Conservation (phyloP, 225 moss, liverwort and hornwort species). For the Physcomitrellopsis africana region DNA sequence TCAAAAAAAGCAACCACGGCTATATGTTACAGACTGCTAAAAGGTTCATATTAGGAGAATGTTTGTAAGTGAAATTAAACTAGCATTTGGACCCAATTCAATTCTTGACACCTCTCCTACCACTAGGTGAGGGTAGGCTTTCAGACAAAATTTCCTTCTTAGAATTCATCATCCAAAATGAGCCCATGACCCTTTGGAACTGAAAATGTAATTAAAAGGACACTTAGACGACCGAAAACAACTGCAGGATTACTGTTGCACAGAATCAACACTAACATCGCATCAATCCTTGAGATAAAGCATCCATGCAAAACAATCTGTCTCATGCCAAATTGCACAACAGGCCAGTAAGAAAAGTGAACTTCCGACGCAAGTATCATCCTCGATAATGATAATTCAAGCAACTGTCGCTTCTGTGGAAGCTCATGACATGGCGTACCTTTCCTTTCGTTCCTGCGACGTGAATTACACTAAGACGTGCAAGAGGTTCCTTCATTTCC, state of each 20-base stretch:
- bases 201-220: not conserved
- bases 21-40: too few relatives aligned
- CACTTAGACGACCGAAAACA: not conserved
- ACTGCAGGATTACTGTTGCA: not conserved
- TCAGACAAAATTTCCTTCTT: not conserved
- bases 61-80: too few relatives aligned
- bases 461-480: constrained; percentile 81
- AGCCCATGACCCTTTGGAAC: not conserved
- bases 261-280: too few relatives aligned
- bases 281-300: too few relatives aligned
- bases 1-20: not conserved
- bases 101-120: too few relatives aligned
- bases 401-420: not conserved
- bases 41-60: too few relatives aligned
- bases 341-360: not conserved
- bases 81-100: too few relatives aligned
- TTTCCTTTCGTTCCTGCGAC: constrained; percentile 99
- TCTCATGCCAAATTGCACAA: too few relatives aligned
- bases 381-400: not conserved
- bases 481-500: constrained; percentile 72
- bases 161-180: not conserved
- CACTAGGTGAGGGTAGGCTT: too few relatives aligned
- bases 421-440: constrained; percentile 44
- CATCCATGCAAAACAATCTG: too few relatives aligned
- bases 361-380: not conserved